Conservation (phyloP, 192 early-diverging fungal genomes). For the Linderina pennispora region DNA sequence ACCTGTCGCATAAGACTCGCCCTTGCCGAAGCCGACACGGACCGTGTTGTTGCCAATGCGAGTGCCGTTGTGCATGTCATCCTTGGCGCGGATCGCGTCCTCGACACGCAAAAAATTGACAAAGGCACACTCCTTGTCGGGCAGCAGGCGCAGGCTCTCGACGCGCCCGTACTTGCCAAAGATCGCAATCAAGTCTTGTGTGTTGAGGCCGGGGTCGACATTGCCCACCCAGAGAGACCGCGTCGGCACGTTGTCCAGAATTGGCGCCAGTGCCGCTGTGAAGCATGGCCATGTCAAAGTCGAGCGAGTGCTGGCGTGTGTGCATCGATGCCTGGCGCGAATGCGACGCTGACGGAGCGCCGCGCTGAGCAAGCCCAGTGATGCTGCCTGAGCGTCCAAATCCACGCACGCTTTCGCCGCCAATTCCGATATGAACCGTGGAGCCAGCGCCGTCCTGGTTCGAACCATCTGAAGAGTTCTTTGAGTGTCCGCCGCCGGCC, state of each 20-base stretch:
- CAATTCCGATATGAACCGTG: slow-evolving; percentile 31
- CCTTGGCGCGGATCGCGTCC: slow-evolving; percentile 77
- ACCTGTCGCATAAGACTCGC: slow-evolving; percentile 48
- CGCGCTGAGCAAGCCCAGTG: neutral
- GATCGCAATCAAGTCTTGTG: slow-evolving; percentile 68
- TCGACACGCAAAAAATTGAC: slow-evolving; percentile 83
- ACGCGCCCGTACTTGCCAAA: slow-evolving; percentile 88
- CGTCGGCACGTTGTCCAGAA: slow-evolving; percentile 61
- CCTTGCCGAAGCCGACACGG: slow-evolving; percentile 77
- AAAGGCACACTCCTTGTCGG: slow-evolving; percentile 96
- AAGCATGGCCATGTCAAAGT: slow-evolving; percentile 15
- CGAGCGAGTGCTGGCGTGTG: slow-evolving; percentile 26
- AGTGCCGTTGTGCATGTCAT: slow-evolving; percentile 72
- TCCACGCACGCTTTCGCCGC: slow-evolving; percentile 25
- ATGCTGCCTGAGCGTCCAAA: neutral
- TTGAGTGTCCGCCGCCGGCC: slow-evolving; percentile 2
- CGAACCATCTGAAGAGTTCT: slow-evolving; percentile 5
- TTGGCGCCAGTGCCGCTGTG: too few relatives aligned
- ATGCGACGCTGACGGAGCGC: slow-evolving; percentile 8
- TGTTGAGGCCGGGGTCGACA: slow-evolving; percentile 72
- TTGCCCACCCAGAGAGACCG: slow-evolving; percentile 96
- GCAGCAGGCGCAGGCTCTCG: slow-evolving; percentile 79
- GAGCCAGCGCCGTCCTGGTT: slow-evolving; percentile 1
- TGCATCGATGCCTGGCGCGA: slow-evolving; percentile 33
- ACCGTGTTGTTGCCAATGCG: slow-evolving; percentile 72